Base-by-base conservation (phyloP, 1,284 basidiomycete genomes). In the Cryptococcus neoformans region DNA sequence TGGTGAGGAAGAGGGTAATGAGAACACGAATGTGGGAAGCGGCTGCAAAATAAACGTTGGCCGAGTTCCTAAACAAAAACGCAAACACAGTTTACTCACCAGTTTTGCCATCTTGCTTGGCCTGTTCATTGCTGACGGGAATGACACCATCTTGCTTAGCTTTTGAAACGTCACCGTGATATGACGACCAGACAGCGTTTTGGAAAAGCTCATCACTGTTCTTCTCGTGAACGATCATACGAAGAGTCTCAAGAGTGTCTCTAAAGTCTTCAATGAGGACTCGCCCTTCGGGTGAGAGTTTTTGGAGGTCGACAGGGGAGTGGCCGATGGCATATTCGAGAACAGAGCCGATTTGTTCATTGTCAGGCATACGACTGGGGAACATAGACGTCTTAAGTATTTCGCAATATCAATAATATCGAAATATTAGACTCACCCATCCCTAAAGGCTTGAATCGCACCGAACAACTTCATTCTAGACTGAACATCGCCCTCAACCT, bases 171-270 rank as follows among this genome's bases (percentile, higher is more conserved):
- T 85, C 83, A 37, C 85, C 79, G 54, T 83, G 82, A 51, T 83
- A 80, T 0, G 89, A 89, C 61, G 86, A 81, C 59, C 85, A 92
- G 47, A 92, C 75, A 63, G 92, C 92, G 64, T 88, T 86, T 75
- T 94, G 92, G 75, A 95, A 82, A 44, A 94, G 82, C 79, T 95
- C 91, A 69, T 94, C 92, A 34, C 82, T 80, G 76, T 96, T 96
- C 83, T 95, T 95, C 68, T 88, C 81, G 51, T 80, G 68, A 17
- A 94, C 84, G 56, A 92, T 86, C 41, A 82, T 69, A 34, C 86
- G 83, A 39, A 68, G 55, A n/a, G 76, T 78, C 60, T 72, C 68
- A 57, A 75, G 62, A 58, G 73, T 70, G 64, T 78, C 72, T 49
- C 66, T 56, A 47, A 63, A 58, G 47, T 95, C 91, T 54, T 85